Conservation (phyloP, 352 stramenopile species). For the Saprolegnia diclina region DNA sequence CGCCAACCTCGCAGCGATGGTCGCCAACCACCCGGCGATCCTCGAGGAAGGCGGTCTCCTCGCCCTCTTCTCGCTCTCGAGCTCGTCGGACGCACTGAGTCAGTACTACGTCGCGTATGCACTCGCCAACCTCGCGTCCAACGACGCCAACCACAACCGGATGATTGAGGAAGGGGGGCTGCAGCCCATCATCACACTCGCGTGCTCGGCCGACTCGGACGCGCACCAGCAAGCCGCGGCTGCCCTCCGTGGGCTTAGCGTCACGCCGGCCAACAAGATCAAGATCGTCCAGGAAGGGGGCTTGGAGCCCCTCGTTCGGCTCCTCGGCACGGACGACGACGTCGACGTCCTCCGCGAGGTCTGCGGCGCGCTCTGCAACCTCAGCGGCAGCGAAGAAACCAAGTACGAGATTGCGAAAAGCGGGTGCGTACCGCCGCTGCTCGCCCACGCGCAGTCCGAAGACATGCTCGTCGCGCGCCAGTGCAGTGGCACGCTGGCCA, state of each 20-base stretch:
- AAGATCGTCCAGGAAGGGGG: constrained; percentile 97
- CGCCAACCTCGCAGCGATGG: constrained; percentile 93
- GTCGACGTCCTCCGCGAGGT: constrained; percentile 92
- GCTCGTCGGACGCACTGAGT: constrained; percentile 87
- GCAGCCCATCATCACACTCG: constrained; percentile 93
- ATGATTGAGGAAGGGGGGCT: constrained; percentile 95
- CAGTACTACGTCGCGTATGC: constrained; percentile 94
- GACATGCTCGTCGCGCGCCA: constrained; percentile 90
- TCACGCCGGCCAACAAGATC: constrained; percentile 89
- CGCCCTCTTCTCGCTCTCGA: constrained; percentile 91
- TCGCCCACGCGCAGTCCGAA: constrained; percentile 88
- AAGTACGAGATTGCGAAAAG: constrained; percentile 97
- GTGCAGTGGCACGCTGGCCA: constrained; percentile 89
- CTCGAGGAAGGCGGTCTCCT: constrained; percentile 89
- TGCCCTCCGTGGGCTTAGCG: constrained; percentile 89
- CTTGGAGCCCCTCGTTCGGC: constrained; percentile 87
- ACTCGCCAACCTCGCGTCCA: constrained; percentile 93
- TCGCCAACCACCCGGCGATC: constrained; percentile 91
- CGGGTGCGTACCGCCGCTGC: constrained; percentile 85
- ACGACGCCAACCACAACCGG: constrained; percentile 85
- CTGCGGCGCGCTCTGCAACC: constrained; percentile 92
- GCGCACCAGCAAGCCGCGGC: constrained; percentile 94
- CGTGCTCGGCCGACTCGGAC: constrained; percentile 85
- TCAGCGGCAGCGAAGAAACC: constrained; percentile 93
- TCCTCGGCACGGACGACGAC: constrained; percentile 85